Evolutionary conservation across 148 eudicot genomes (phyloP).

Genomic region (Heliamphora exappendiculata): DNA sequence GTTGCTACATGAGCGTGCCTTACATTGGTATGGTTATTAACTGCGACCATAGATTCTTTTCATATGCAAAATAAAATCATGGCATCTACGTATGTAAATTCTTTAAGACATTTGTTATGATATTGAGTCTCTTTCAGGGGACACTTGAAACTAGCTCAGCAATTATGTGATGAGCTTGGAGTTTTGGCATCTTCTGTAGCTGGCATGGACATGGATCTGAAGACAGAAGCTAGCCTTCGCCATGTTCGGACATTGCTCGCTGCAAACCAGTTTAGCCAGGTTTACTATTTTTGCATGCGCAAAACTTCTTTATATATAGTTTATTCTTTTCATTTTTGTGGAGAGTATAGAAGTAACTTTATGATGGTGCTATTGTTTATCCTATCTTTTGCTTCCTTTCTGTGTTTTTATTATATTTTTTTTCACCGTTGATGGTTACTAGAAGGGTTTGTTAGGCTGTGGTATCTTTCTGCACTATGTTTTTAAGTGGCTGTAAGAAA

Average conservation of each 20-base stretch:
- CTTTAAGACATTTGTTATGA: not conserved
- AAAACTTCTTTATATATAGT: not conserved
- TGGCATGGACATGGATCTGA: slow-evolving; percentile 86
- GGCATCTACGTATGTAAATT: not conserved
- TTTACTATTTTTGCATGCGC: slow-evolving; percentile 11
- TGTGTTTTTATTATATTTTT: not conserved
- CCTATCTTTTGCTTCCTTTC: not conserved
- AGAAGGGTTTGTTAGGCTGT: not conserved
- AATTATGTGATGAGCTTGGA: slow-evolving; percentile 81
- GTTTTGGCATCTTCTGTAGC: slow-evolving; percentile 81
- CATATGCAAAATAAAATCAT: not conserved
- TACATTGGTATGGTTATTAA: slow-evolving; percentile 51
- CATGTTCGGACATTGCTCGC: slow-evolving; percentile 92
- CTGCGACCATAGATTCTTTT: not conserved
- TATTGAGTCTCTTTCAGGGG: slow-evolving; percentile 44
- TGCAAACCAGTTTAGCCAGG: slow-evolving; percentile 90
- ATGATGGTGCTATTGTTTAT: not conserved
- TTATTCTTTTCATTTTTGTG: not conserved
- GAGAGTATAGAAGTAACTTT: not conserved
- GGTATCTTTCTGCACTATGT: slow-evolving; percentile 2
- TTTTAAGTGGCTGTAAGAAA: not conserved
- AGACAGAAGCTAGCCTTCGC: slow-evolving; percentile 85
- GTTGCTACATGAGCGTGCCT: slow-evolving; percentile 84
- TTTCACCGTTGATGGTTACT: not conserved
- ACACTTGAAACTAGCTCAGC: slow-evolving; percentile 75